Base-by-base conservation (phyloP, 257 asterid species). In the Salvia hispanica region DNA sequence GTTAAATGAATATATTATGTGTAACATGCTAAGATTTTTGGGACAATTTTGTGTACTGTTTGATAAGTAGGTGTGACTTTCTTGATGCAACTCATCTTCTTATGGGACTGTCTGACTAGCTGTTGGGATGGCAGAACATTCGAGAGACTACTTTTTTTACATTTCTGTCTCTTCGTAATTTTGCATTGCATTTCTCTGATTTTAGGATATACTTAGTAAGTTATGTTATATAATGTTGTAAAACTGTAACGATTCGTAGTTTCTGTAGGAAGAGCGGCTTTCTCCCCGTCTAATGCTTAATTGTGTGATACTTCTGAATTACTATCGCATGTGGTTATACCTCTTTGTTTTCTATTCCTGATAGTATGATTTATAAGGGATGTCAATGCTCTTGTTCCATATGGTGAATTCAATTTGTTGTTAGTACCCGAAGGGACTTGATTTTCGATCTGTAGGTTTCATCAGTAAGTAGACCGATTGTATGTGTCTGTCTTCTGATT, bases 401-500 rank as follows among this genome's bases (percentile, higher is more conserved):
- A 64, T 63, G 18, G 58, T 40, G 54, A 16, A 42, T 54, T 3
- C 28, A 37, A 25, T 28, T 36, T 28, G 56, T 56, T 50, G 11
- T 14, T 10, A 48, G 63, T 48, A 64, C 33, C 53, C 10, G 28
- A 10, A 14, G n/a, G 52, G 63, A 4, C 58, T 34, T 34, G 2
- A 55, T 39, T 2, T 36, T 14, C n/a, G 12, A 3, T 40, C 39
- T 18, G n/a, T 66, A 37, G 37, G 28, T 55, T 50, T 11, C 13
- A 13, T 57, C 63, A 34, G 66, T 64, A 53, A 69, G 50, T 62
- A 69, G 64, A 51, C 63, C 52, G 57, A 62, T 53, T 13, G 10
- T 59, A 10, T 58, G 58, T 8, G 5, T 34, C 34, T 8, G 5
- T 34, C 40, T 39, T 70, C 61, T 66, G 62, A 62, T 76, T 52